phyloP scores from a whole-genome alignment of 148 eudicot species.

The Diospyros kaki region DNA sequence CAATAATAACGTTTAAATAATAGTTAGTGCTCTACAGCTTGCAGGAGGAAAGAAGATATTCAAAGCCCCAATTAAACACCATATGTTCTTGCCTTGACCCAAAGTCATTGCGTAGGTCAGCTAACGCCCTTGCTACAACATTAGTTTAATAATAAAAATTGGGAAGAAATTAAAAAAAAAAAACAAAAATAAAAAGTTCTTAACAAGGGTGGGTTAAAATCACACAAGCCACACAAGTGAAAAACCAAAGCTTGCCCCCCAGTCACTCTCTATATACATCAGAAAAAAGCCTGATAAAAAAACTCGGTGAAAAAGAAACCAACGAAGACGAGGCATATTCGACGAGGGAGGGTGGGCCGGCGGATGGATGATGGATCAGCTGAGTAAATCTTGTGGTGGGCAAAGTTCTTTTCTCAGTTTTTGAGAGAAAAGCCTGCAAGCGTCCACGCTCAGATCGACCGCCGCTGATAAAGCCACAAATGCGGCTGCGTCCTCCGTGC shows the following conservation, averaged over 20 bases:
- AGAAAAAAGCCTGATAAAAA: no score
- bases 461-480: constrained; percentile 84
- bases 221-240: constrained; percentile 26
- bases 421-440: constrained; percentile 81
- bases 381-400: constrained; percentile 33
- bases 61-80: no score
- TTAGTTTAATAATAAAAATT: no score
- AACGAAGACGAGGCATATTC: no score
- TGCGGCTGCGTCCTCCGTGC: constrained; percentile 89
- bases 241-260: constrained; percentile 26
- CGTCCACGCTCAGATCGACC: constrained; percentile 83
- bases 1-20: no score
- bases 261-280: neutral
- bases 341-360: no score
- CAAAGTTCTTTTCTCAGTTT: constrained; percentile 87
- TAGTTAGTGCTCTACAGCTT: no score
- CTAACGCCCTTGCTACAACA: no score
- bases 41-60: no score
- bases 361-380: neutral
- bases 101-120: no score
- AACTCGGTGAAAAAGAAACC: no score
- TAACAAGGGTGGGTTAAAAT: constrained; percentile 3
- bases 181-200: neutral
- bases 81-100: no score
- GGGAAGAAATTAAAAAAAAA: neutral